These are phyloP conservation scores for Clitoria ternatea DNA, from an alignment of 306 rosid genomes.

Conservation along the genomic window DNA sequence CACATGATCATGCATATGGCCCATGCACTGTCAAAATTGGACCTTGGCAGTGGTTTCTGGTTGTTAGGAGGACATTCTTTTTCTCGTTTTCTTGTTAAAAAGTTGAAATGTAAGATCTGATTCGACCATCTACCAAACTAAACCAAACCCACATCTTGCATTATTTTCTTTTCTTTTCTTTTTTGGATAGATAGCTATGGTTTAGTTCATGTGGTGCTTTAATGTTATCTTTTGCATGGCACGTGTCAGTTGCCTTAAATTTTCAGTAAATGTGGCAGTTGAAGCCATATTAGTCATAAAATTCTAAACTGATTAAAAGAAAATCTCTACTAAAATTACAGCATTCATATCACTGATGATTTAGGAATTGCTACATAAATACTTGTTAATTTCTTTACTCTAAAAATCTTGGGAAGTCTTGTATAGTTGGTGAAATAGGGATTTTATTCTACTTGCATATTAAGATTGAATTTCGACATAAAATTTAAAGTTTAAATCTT, in stretches of 20 bases:
- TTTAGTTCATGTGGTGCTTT: background rate
- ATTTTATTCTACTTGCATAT: too few relatives aligned
- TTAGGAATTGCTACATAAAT: background rate
- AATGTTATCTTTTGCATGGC: background rate
- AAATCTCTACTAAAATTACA: background rate
- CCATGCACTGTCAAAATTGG: constrained; percentile 9
- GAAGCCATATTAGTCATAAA: background rate
- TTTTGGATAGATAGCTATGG: background rate
- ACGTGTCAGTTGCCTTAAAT: background rate
- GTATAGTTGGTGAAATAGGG: too few relatives aligned
- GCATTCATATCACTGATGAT: background rate
- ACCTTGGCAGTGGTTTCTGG: background rate
- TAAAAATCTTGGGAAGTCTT: background rate
- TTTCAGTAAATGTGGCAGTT: background rate
- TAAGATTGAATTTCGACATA: too few relatives aligned
- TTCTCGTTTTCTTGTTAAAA: background rate
- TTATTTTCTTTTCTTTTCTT: background rate
- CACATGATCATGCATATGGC: background rate
- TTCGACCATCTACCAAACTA: constrained; percentile 39
- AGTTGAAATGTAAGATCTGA: constrained; percentile 35
- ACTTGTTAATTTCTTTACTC: background rate
- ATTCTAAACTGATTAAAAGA: background rate
- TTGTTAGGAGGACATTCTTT: constrained; percentile 20
- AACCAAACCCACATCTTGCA: constrained; percentile 14
- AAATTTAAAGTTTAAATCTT: too few relatives aligned